Evolutionary conservation across 495 filamentous ascomycete species (phyloP).

Genomic region (Penicillium malachiteum): DNA sequence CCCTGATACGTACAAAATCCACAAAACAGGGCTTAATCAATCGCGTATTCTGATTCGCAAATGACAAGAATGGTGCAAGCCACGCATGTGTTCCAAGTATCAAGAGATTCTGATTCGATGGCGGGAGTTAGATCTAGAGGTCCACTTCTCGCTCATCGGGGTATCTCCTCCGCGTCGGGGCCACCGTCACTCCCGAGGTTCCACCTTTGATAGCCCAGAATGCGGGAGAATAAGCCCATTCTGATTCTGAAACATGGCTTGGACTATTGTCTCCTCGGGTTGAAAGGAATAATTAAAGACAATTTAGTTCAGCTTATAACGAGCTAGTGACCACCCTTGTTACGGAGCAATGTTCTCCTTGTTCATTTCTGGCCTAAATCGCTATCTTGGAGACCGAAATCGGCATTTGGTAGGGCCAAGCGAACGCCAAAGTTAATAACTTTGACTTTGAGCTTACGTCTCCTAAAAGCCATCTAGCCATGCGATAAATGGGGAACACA

Average conservation of each 20-base stretch:
- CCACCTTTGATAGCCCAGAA: neutral
- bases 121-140: neutral
- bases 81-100: neutral
- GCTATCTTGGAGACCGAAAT: neutral
- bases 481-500: neutral
- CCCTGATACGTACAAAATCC: neutral
- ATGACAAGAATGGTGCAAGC: neutral
- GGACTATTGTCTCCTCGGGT: neutral
- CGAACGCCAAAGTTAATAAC: neutral
- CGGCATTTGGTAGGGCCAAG: slow-evolving; percentile 1
- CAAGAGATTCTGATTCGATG: neutral
- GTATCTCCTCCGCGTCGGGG: neutral
- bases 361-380: neutral
- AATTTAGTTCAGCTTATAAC: neutral
- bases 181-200: neutral
- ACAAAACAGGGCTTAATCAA: neutral
- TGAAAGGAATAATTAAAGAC: neutral
- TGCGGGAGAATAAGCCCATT: neutral
- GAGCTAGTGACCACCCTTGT: neutral
- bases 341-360: neutral
- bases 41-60: neutral
- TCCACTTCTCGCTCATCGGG: neutral
- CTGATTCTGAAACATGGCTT: slow-evolving; percentile 2
- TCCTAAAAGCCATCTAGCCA: neutral
- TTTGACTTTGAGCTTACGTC: neutral